Evolutionary conservation across 2,329 filamentous ascomycete species (phyloP).

Genomic region (Endoconidiophora polonica): DNA sequence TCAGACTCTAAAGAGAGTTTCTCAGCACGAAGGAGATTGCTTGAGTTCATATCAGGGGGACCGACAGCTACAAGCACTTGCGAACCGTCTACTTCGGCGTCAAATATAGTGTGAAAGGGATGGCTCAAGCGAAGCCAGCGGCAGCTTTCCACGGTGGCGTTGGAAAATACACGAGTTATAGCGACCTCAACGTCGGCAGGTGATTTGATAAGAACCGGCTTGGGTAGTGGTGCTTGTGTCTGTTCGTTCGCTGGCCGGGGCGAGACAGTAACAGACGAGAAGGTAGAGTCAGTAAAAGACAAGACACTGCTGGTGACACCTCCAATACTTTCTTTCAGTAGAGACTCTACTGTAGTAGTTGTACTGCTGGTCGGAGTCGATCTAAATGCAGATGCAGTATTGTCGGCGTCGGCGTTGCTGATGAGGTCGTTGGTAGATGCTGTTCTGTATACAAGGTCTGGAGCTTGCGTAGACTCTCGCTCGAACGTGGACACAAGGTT

Average conservation of each 20-base stretch:
- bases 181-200: constrained; percentile 18
- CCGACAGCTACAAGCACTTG: constrained; percentile 11
- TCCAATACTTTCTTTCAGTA: no score
- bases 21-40: constrained; percentile 6
- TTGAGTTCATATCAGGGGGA: constrained; percentile 9
- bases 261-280: constrained; percentile 6
- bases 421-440: no score
- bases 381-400: no score
- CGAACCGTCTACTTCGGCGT: constrained; percentile 7
- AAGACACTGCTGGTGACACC: neutral
- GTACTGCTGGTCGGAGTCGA: no score
- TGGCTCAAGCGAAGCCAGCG: constrained; percentile 12
- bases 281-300: neutral
- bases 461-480: neutral
- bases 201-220: constrained; percentile 11
- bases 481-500: no score
- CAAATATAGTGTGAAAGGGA: constrained; percentile 10
- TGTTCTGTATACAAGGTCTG: neutral
- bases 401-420: no score
- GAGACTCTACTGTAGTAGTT: no score
- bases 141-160: constrained; percentile 19
- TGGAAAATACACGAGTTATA: constrained; percentile 21
- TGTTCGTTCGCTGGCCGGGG: constrained; percentile 1
- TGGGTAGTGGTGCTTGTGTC: neutral
- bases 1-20: constrained; percentile 10